A percentile compares a stretch with the other conserved stretches of the same genome.
Evolutionary conservation across 106 monocot species (phyloP).

Genomic region (Dioscorea zingiberensis): DNA sequence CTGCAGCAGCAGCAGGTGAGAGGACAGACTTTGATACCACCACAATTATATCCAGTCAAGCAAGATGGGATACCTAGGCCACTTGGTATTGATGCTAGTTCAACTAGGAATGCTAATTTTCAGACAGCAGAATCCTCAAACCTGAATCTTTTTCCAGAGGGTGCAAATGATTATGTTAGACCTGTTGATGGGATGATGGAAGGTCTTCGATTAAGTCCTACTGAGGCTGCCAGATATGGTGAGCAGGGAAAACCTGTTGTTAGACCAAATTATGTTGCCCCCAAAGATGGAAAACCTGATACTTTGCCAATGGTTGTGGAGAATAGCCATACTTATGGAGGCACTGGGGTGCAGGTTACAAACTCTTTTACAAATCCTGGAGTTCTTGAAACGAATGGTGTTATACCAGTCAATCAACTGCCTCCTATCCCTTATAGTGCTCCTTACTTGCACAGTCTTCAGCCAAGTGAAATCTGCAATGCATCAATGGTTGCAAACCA

Average conservation of each 20-base stretch:
- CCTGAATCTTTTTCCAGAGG: background rate
- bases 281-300: slow-evolving; percentile 13
- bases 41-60: slow-evolving; percentile 16
- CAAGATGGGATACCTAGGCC: slow-evolving; percentile 12
- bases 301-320: slow-evolving; percentile 6
- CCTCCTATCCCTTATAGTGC: slow-evolving; percentile 10
- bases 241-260: slow-evolving; percentile 20
- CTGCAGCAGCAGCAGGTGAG: slow-evolving; percentile 19
- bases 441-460: slow-evolving; percentile 20
- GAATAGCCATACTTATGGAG: slow-evolving; percentile 18
- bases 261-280: slow-evolving; percentile 5
- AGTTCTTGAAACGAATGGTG: slow-evolving; percentile 20
- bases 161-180: slow-evolving; percentile 25
- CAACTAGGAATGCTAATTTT: slow-evolving; percentile 15
- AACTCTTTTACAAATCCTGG: slow-evolving; percentile 8
- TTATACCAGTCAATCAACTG: slow-evolving; percentile 20
- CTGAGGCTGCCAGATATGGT: slow-evolving; percentile 11
- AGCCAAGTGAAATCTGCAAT: slow-evolving; percentile 19
- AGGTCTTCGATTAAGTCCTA: slow-evolving; percentile 20
- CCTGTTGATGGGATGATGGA: slow-evolving; percentile 28
- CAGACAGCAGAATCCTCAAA: slow-evolving; percentile 11
- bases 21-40: slow-evolving; percentile 11
- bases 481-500: slow-evolving; percentile 16
- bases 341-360: slow-evolving; percentile 10
- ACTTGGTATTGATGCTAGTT: slow-evolving; percentile 10